These are phyloP conservation scores for Lycium barbarum DNA, from an alignment of 257 asterid species.

Conservation along the genomic window DNA sequence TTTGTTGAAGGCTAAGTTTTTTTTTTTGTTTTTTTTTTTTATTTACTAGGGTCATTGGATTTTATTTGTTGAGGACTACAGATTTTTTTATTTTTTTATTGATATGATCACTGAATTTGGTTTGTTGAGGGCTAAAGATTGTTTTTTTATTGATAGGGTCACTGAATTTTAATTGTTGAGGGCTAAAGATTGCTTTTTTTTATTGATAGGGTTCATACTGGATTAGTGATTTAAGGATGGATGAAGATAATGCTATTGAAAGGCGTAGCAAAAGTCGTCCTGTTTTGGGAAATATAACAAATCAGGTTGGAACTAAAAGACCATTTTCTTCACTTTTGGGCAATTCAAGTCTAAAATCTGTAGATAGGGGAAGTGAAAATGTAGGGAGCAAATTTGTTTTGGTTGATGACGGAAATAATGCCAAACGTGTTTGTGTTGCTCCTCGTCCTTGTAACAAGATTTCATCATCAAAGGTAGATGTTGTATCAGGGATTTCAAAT, in stretches of 20 bases:
- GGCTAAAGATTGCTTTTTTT: background rate
- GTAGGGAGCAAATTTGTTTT: constrained; percentile 31
- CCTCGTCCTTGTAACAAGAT: constrained; percentile 53
- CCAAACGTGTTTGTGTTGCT: constrained; percentile 49
- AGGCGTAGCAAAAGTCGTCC: constrained; percentile 45
- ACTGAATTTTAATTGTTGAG: too few relatives aligned
- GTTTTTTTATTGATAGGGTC: background rate
- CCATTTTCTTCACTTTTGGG: constrained; percentile 40
- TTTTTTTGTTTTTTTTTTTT: too few relatives aligned
- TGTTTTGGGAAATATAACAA: constrained; percentile 65
- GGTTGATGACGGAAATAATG: constrained; percentile 35
- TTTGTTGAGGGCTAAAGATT: background rate
- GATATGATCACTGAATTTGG: too few relatives aligned
- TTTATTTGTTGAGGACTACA: too few relatives aligned
- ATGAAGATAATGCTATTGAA: constrained; percentile 42
- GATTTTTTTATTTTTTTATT: too few relatives aligned
- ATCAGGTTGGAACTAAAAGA: constrained; percentile 58
- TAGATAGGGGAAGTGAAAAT: constrained; percentile 42
- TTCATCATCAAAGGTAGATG: constrained; percentile 54
- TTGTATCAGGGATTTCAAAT: constrained; percentile 45
- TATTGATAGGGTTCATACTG: constrained; percentile 17
- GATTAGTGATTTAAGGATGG: constrained; percentile 47
- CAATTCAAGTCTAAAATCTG: constrained; percentile 24
- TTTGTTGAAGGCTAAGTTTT: too few relatives aligned
- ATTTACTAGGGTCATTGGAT: too few relatives aligned